phyloP scores from a whole-genome alignment of 1,284 basidiomycete genomes.

The Tilletia horrida region DNA sequence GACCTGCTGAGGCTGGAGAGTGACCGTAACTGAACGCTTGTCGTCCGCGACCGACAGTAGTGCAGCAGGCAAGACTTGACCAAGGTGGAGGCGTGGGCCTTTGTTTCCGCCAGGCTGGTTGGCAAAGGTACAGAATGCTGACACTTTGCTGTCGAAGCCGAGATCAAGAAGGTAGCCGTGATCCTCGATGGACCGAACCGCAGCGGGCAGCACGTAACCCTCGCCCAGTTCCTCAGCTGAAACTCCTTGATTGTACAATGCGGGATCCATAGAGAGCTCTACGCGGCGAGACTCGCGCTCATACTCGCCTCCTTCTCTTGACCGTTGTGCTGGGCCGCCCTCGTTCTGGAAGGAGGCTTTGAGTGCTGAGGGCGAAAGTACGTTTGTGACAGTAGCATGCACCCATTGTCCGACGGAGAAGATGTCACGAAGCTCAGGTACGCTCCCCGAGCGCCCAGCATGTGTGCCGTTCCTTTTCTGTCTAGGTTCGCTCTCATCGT shows the following conservation, averaged over 20 bases:
- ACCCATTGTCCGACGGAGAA: constrained; percentile 84
- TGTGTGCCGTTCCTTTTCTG: constrained; percentile 22
- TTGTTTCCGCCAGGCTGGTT: constrained; percentile 29
- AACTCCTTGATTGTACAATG: constrained; percentile 79
- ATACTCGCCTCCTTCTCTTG: constrained; percentile 46
- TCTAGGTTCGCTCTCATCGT: constrained; percentile 31
- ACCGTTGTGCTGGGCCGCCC: constrained; percentile 36
- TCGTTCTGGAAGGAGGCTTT: constrained; percentile 66
- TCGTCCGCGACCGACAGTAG: constrained; percentile 53
- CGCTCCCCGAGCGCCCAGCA: constrained; percentile 22
- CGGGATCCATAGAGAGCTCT: constrained; percentile 82
- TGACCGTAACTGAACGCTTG: constrained; percentile 50
- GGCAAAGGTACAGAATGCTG: constrained; percentile 50
- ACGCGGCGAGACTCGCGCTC: constrained; percentile 58
- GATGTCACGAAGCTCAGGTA: constrained; percentile 60
- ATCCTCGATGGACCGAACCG: constrained; percentile 75
- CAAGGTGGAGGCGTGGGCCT: constrained; percentile 47
- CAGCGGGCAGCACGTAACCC: constrained; percentile 41
- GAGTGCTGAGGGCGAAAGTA: constrained; percentile 62
- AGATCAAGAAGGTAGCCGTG: constrained; percentile 89
- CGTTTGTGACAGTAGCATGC: constrained; percentile 69
- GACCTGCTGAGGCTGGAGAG: constrained; percentile 43
- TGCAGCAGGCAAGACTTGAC: constrained; percentile 50
- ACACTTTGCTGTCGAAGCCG: constrained; percentile 58
- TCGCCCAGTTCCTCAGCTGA: constrained; percentile 70